phyloP scores from a whole-genome alignment of 495 filamentous ascomycete genomes.

The Tuber brumale region DNA sequence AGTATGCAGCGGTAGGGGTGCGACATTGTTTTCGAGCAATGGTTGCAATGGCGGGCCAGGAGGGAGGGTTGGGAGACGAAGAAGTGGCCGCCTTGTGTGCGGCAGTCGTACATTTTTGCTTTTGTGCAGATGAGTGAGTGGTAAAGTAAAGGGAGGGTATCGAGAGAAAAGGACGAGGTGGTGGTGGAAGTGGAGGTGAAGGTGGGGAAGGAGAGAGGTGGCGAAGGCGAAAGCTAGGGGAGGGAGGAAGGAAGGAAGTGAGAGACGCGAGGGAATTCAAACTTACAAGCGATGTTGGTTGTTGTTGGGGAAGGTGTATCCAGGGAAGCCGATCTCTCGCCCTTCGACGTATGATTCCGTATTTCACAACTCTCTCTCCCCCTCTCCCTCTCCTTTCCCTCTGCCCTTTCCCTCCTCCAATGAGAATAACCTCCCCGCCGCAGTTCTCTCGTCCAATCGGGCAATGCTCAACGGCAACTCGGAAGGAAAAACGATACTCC shows the following conservation, averaged over 20 bases:
- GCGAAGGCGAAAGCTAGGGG: no score
- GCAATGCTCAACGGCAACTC: neutral
- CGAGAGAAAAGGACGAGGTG: neutral
- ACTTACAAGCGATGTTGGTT: neutral
- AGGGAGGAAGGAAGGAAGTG: neutral
- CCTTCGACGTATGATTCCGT: neutral
- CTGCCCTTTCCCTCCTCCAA: neutral
- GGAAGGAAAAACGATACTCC: conserved; percentile 2
- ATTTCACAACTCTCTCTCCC: neutral
- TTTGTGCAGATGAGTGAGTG: neutral
- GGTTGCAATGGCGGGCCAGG: conserved; percentile 24
- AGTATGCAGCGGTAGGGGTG: conserved; percentile 36
- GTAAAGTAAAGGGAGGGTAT: neutral
- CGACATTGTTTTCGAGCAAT: conserved; percentile 16
- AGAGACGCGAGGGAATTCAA: neutral
- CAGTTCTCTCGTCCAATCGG: neutral
- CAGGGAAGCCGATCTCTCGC: neutral
- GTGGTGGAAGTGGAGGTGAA: neutral
- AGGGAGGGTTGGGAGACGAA: conserved; percentile 25
- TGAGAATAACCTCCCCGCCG: neutral
- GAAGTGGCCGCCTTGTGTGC: conserved; percentile 30
- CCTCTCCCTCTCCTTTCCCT: neutral
- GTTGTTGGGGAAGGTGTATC: neutral
- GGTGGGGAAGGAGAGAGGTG: no score
- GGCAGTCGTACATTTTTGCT: conserved; percentile 26